A percentile compares a stretch with the other conserved stretches of the same genome.
Evolutionary conservation across 805 yeast species (phyloP).

Genomic region (Zygosaccharomyces siamensis): DNA sequence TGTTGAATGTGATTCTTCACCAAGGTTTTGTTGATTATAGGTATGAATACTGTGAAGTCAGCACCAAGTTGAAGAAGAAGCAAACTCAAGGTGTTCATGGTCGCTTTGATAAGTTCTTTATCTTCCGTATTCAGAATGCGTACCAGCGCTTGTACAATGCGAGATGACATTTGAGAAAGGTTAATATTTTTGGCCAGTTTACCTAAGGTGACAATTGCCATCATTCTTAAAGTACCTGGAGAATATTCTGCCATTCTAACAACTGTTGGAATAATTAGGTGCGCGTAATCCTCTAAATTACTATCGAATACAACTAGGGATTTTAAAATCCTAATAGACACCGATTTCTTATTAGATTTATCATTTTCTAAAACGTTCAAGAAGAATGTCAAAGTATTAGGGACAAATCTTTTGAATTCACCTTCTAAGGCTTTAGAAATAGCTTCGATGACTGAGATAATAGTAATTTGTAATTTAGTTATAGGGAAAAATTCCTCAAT

Average conservation of each 20-base stretch:
- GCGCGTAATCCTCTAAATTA: conserved; percentile 83
- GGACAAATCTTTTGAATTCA: conserved; percentile 81
- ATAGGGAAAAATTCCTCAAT: conserved; percentile 67
- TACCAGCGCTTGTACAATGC: conserved; percentile 81
- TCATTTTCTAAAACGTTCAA: conserved; percentile 73
- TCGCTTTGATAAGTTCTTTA: conserved; percentile 58
- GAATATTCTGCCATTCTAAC: conserved; percentile 77
- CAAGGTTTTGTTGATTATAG: conserved; percentile 66
- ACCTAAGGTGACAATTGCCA: conserved; percentile 80
- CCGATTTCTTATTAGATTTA: conserved; percentile 52
- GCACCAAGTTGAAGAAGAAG: conserved; percentile 75
- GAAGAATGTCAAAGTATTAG: conserved; percentile 70
- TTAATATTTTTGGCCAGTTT: conserved; percentile 68
- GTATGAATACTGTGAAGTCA: conserved; percentile 81
- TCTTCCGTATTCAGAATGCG: conserved; percentile 51
- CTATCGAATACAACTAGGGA: conserved; percentile 84
- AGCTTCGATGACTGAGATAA: conserved; percentile 75
- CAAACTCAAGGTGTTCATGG: conserved; percentile 76
- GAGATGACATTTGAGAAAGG: conserved; percentile 80
- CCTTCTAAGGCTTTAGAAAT: conserved; percentile 84
- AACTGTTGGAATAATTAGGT: conserved; percentile 79
- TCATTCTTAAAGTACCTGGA: conserved; percentile 50
- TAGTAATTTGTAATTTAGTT: conserved; percentile 66
- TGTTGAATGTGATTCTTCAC: conserved; percentile 62
- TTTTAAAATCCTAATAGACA: conserved; percentile 68